A percentile compares a stretch with the other conserved stretches of the same genome.
phyloP scores from a whole-genome alignment of 768 basidiomycete species.

The Exsudoporus frostii region DNA sequence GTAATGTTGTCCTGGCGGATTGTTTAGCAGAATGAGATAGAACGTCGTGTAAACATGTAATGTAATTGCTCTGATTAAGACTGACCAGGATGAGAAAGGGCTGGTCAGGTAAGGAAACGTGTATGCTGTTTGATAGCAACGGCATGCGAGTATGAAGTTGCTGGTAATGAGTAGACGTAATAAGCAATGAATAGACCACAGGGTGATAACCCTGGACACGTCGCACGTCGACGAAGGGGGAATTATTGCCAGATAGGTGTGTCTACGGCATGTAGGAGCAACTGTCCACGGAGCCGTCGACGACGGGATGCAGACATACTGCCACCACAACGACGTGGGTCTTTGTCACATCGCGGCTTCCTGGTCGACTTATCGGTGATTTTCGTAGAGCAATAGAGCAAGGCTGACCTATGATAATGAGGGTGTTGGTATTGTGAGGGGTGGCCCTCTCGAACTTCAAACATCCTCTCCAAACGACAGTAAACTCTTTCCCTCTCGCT shows the following conservation, averaged over 20 bases:
- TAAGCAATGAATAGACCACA: not conserved
- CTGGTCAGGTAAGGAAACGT: not conserved
- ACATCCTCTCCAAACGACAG: slow-evolving; percentile 36
- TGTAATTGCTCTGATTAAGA: slow-evolving; percentile 9
- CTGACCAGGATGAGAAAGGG: slow-evolving; percentile 2
- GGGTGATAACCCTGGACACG: slow-evolving; percentile 4
- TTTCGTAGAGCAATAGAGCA: not conserved
- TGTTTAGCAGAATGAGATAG: not conserved
- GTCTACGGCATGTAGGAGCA: not conserved
- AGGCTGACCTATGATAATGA: slow-evolving; percentile 4
- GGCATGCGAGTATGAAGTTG: slow-evolving; percentile 2
- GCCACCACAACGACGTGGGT: not conserved
- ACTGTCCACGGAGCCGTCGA: not conserved
- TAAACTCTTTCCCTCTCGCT: slow-evolving; percentile 41
- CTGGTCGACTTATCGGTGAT: not conserved
- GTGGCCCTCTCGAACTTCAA: slow-evolving; percentile 9
- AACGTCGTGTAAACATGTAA: slow-evolving; percentile 1
- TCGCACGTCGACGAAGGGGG: not conserved
- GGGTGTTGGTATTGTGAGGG: not conserved
- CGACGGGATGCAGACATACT: not conserved
- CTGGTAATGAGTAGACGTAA: slow-evolving; percentile 12
- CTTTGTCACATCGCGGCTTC: not conserved
- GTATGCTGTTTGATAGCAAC: slow-evolving; percentile 7
- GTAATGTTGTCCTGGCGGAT: not conserved
- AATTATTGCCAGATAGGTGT: not conserved